phyloP scores from a whole-genome alignment of 2,329 filamentous ascomycete species.

The Pseudocercospora macadamiae region DNA sequence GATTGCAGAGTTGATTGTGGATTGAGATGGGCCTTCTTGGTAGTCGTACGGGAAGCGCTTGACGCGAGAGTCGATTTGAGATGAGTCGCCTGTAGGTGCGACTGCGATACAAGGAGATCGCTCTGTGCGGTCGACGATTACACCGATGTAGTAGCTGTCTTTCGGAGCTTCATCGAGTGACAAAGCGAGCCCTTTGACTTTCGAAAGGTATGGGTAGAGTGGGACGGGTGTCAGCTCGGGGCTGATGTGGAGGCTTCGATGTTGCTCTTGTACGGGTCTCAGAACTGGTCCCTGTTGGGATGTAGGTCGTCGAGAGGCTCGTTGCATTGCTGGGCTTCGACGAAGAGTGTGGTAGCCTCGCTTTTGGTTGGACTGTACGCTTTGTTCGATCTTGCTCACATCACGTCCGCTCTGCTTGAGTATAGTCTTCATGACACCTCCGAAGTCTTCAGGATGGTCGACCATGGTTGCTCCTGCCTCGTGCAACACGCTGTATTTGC shows the following conservation, averaged over 20 bases:
- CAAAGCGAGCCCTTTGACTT: conserved; percentile 33
- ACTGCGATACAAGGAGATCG: conserved; percentile 66
- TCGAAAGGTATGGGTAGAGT: conserved; percentile 34
- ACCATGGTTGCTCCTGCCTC: conserved; percentile 70
- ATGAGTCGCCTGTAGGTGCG: conserved; percentile 54
- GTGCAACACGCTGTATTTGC: conserved; percentile 70
- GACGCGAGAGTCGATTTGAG: conserved; percentile 47
- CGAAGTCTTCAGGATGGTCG: conserved; percentile 76
- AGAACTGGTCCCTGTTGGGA: conserved; percentile 14
- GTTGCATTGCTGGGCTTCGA: conserved; percentile 20
- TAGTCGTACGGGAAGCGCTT: conserved; percentile 67
- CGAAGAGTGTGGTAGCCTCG: conserved; percentile 50
- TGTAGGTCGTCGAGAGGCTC: conserved; percentile 23
- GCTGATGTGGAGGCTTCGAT: conserved; percentile 31
- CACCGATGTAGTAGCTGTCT: conserved; percentile 55
- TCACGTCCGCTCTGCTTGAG: conserved; percentile 51
- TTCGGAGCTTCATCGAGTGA: conserved; percentile 30
- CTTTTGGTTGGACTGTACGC: conserved; percentile 46
- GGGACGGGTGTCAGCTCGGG: conserved; percentile 30
- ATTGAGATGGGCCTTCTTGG: conserved; percentile 44
- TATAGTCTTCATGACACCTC: conserved; percentile 66
- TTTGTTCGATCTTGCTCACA: conserved; percentile 42
- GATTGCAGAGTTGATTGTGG: conserved; percentile 48
- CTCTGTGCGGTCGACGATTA: conserved; percentile 67
- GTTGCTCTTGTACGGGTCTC: conserved; percentile 23